Conservation (phyloP, 78 protist genomes). For the Cavenderia fasciculata region DNA sequence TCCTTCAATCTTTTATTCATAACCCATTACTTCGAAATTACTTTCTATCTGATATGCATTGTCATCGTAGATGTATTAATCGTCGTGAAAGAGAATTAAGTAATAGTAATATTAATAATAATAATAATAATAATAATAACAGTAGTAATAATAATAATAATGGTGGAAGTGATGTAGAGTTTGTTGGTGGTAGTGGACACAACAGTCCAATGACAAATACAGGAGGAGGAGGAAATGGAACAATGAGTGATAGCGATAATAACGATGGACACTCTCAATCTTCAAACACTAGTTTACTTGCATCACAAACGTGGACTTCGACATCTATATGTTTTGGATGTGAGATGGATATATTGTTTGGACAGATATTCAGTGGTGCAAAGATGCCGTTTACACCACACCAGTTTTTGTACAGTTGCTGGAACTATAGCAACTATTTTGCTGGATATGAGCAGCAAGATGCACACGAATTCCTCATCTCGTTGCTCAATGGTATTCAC, state of each 20-base stretch:
- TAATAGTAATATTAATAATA: not conserved
- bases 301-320: not conserved
- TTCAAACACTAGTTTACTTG: too few species aligned
- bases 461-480: conserved; percentile 93
- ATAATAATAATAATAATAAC: conserved; percentile 19
- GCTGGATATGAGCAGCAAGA: conserved; percentile 93
- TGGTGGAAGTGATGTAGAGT: not conserved
- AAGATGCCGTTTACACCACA: conserved; percentile 77
- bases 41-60: conserved; percentile 83
- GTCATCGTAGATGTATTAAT: conserved; percentile 29
- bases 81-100: not conserved
- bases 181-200: too few species aligned
- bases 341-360: conserved; percentile 75
- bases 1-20: conserved; percentile 80
- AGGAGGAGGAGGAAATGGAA: not conserved
- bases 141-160: not conserved
- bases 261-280: not conserved
- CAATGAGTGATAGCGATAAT: not conserved
- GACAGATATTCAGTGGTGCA: conserved; percentile 69
- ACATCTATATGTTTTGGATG: conserved; percentile 80
- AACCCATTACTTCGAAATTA: conserved; percentile 72
- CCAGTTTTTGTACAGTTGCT: conserved; percentile 75
- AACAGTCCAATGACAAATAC: not conserved
- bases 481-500: conserved; percentile 83
- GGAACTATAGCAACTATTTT: conserved; percentile 75